Evolutionary conservation across 2,329 filamentous ascomycete genomes (phyloP).

Genomic region (Cryphonectria carpinicola): DNA sequence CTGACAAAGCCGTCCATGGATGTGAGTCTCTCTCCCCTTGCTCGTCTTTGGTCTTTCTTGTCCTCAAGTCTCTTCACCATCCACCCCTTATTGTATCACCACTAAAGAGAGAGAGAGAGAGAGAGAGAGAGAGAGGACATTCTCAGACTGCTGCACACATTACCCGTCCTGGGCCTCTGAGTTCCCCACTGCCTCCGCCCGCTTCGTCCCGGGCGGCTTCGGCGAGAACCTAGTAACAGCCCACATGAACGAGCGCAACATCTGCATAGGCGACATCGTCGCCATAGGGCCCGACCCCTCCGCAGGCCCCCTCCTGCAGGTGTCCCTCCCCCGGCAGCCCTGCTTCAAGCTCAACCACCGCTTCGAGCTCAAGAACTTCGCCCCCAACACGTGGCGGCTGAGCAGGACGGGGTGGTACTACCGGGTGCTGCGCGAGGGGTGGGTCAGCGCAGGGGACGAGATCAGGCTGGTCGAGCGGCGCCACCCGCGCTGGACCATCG

Average conservation of each 20-base stretch:
- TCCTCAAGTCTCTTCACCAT: too few relatives aligned
- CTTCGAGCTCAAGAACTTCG: conserved; percentile 66
- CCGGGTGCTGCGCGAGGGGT: conserved; percentile 60
- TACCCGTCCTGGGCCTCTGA: conserved; percentile 59
- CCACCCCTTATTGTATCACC: too few relatives aligned
- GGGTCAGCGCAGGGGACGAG: conserved; percentile 58
- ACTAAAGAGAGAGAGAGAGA: background rate
- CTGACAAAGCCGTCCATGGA: conserved; percentile 65
- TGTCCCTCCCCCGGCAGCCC: conserved; percentile 64
- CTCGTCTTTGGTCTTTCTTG: background rate
- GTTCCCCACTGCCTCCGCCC: conserved; percentile 53
- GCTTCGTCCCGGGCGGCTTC: conserved; percentile 62
- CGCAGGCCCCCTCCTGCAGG: conserved; percentile 50
- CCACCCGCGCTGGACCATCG: conserved; percentile 65
- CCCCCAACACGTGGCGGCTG: conserved; percentile 57
- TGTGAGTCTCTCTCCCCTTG: conserved; percentile 43
- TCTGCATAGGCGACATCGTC: conserved; percentile 67
- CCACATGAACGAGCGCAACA: conserved; percentile 64
- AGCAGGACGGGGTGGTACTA: conserved; percentile 71
- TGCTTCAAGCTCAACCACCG: conserved; percentile 73
- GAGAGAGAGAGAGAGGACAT: too few relatives aligned
- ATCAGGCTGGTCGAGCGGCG: conserved; percentile 59
- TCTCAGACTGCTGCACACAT: conserved; percentile 60
- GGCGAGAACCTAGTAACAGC: conserved; percentile 66
- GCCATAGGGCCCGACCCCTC: conserved; percentile 52